A percentile compares a stretch with the other conserved stretches of the same genome.
phyloP scores from a whole-genome alignment of 495 filamentous ascomycete species.

The Hypoxylon lienhwacheense region DNA sequence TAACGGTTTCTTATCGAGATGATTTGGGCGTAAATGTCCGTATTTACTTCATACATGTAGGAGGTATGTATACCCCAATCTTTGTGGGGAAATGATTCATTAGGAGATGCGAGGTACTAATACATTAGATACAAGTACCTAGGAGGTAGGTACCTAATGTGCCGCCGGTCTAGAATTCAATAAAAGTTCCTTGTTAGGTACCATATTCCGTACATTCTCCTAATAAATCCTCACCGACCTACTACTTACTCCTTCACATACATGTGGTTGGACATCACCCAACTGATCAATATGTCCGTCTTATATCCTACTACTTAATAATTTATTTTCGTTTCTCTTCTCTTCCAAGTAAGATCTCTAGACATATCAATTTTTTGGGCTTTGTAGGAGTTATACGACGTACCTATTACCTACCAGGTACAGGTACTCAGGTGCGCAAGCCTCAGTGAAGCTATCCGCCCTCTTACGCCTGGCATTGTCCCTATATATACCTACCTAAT shows the following conservation, averaged over 20 bases:
- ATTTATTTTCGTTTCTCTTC: constrained; percentile 1
- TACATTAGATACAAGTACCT: no score
- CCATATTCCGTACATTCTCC: no score
- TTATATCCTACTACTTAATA: constrained; percentile 1
- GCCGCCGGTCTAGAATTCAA: no score
- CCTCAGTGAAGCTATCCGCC: neutral
- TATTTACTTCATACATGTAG: no score
- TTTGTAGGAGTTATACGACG: neutral
- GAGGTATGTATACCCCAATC: neutral
- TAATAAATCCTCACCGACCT: neutral
- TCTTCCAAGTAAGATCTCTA: neutral
- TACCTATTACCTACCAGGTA: neutral
- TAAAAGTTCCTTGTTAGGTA: no score
- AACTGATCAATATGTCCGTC: no score
- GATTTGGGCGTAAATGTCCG: no score
- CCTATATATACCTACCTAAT: no score
- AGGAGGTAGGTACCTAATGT: no score
- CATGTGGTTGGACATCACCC: no score
- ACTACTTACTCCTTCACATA: neutral
- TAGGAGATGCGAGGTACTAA: constrained; percentile 19
- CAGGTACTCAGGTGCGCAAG: neutral
- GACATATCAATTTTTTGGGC: neutral
- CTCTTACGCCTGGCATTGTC: neutral
- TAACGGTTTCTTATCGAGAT: neutral
- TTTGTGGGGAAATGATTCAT: constrained; percentile 22